Base-by-base conservation (phyloP, 768 basidiomycete species). In the Lentinula detonsa region DNA sequence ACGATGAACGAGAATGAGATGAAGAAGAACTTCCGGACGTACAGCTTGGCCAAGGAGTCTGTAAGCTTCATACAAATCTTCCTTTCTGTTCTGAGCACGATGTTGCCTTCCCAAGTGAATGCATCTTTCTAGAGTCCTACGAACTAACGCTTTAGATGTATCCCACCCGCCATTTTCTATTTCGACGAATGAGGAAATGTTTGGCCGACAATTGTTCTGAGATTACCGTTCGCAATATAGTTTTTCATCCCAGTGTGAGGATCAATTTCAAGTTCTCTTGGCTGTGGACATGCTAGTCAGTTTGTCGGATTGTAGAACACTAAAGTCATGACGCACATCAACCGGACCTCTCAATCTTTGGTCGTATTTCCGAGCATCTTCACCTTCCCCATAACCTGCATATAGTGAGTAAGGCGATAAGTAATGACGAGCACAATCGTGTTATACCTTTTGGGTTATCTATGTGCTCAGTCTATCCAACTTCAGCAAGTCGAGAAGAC, bases 191-290 rank as follows among this genome's bases (percentile, higher is more conserved):
- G 31, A 42, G 37, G 51, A 7, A 15, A n/a, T 5, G 31, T 34
- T 31, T 43, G 5, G 15, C 7, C n/a, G 23, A n/a, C 21, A 16
- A 18, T 34, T 45, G 9, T 7, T 6, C 28, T 13, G 40, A 62
- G 15, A 10, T 23, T 61, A 83, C 85, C 85, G 71, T 95, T 95
- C 0, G 91, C 91, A 62, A 95, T 95, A 72, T 92, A 93, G 66
- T 95, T 98, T 78, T 95, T 95, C 94, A 98, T 95, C 2, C 94
- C 95, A 0, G 90, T 91, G 13, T 79, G 75, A 0, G 82, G 84
- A 70, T 98, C 95, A 6, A 98, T 79, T 66, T 95, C 89, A 0
- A 96, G 78, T 68, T 98, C 95, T 39, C 81, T 75, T 0, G 90
- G 90, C 86, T 90, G 62, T 18, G 45, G 28, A 37, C 21, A n/a